Base-by-base conservation (phyloP, 805 yeast genomes). In the Zygosaccharomyces siamensis region DNA sequence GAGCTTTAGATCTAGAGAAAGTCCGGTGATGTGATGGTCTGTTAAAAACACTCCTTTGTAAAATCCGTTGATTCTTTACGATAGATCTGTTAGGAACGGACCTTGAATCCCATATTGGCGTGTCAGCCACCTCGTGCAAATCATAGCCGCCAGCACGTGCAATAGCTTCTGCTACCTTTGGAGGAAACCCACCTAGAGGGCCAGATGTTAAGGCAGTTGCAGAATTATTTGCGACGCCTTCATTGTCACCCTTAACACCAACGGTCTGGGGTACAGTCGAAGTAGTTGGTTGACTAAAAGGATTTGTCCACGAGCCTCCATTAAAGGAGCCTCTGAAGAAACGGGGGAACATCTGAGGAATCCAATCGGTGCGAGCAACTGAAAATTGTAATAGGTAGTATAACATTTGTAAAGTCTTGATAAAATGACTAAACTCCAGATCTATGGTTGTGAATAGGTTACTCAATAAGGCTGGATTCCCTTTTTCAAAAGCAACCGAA, bases 281-380 rank as follows among this genome's bases (percentile, higher is more conserved):
- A 72, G 62, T 43, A 30, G 55, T 48, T 18, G 52, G 48, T 21
- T 51, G 47, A 54, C 79, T 77, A 55, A 83, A 83, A 23, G 86
- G 87, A 57, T 84, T 84, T 42, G 79, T 76, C 84, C 89, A 85
- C 51, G 83, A 81, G n/a, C 90, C 92, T 14, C 89, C 92, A 56
- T 81, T 81, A 62, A 81, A 85, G 47, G 77, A 79, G 26, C 81
- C 80, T 37, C 76, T 72, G 16, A 86, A 66, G 57, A 85, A 83
- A 50, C 93, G 72, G 7, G 93, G 89, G 54, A 81, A 79, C 2
- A 82, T 68, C 60, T 84, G 84, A 0, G 92, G 93, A 31, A 83
- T 50, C 30, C 55, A 55, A 41, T 54, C 56, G 33, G 52, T 52
- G n/a, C 51, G 41, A 24, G 58, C 45, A 5, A 50, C 65, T 35